Percentiles rank a stretch among this genome's conserved stretches.
These are phyloP conservation scores for Coffea eugenioides DNA, from an alignment of 257 asterid genomes.

Conservation along the genomic window DNA sequence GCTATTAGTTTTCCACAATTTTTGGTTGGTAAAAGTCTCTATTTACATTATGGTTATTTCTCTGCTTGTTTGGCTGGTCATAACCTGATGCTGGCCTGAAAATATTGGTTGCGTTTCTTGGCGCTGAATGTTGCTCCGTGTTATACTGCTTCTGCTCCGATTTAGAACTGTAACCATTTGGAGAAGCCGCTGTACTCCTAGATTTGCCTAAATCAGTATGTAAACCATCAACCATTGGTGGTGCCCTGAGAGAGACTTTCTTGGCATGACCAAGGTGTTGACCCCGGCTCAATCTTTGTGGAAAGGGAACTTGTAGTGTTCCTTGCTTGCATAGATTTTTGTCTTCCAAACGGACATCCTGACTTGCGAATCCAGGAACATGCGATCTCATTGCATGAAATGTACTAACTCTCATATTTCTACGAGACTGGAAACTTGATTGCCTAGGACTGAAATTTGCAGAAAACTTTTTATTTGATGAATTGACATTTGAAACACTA, in stretches of 20 bases:
- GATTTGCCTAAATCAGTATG: not conserved
- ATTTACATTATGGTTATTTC: too few species aligned
- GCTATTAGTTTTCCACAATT: too few species aligned
- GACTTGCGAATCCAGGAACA: conserved; percentile 20
- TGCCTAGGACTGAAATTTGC: conserved; percentile 22
- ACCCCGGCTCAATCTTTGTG: conserved; percentile 15
- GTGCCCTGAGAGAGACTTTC: conserved; percentile 23
- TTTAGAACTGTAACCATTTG: conserved; percentile 15
- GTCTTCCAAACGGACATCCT: conserved; percentile 24
- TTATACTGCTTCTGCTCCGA: conserved; percentile 7
- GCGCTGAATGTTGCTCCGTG: conserved; percentile 13
- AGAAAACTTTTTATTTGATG: conserved; percentile 26
- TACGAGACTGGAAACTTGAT: conserved; percentile 22
- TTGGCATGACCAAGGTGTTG: conserved; percentile 12
- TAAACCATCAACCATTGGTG: conserved; percentile 16
- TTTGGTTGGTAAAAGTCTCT: too few species aligned
- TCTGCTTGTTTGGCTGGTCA: too few species aligned
- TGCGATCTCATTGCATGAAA: conserved; percentile 20
- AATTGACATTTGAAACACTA: conserved; percentile 17
- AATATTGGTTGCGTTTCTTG: conserved; percentile 13
- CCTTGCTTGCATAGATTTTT: conserved; percentile 12
- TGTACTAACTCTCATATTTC: conserved; percentile 15
- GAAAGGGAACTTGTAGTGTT: conserved; percentile 14
- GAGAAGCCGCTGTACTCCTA: not conserved
- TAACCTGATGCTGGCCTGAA: not conserved